phyloP scores from a whole-genome alignment of 177 flowering plant species.

The Telopea speciosissima region DNA sequence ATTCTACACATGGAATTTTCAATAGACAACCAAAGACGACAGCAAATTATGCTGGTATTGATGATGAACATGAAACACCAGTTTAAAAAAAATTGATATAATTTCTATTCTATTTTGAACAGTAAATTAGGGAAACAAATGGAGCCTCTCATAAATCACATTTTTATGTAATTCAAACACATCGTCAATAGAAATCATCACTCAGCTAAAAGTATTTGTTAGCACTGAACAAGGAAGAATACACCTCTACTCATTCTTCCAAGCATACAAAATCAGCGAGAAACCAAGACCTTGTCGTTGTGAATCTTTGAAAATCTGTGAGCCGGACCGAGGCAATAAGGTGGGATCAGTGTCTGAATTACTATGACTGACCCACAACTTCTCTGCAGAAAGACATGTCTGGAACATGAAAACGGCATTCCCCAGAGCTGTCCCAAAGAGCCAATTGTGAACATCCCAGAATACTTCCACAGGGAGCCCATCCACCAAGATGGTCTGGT shows the following conservation, averaged over 20 bases:
- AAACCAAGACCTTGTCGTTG: constrained; percentile 52
- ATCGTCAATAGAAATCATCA: constrained; percentile 24
- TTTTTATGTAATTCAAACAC: constrained; percentile 23
- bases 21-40: constrained; percentile 1
- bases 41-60: not conserved
- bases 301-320: constrained; percentile 42
- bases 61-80: constrained; percentile 5
- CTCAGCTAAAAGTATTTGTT: constrained; percentile 39
- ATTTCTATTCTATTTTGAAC: constrained; percentile 16
- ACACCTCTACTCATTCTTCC: constrained; percentile 53
- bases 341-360: constrained; percentile 28
- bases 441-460: constrained; percentile 77
- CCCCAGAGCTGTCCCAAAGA: constrained; percentile 45
- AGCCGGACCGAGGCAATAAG: constrained; percentile 41
- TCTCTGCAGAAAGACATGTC: constrained; percentile 49
- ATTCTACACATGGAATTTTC: constrained; percentile 5
- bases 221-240: constrained; percentile 25
- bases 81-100: constrained; percentile 8
- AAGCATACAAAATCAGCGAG: constrained; percentile 59
- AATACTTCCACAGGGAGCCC: constrained; percentile 57
- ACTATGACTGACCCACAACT: constrained; percentile 43
- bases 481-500: constrained; percentile 60
- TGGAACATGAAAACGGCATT: constrained; percentile 76
- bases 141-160: constrained; percentile 21
- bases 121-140: constrained; percentile 13